Evolutionary conservation across 805 yeast genomes (phyloP), one percentile per base, ranked within the genome.

Genomic region (Ogataea ganodermae): DNA sequence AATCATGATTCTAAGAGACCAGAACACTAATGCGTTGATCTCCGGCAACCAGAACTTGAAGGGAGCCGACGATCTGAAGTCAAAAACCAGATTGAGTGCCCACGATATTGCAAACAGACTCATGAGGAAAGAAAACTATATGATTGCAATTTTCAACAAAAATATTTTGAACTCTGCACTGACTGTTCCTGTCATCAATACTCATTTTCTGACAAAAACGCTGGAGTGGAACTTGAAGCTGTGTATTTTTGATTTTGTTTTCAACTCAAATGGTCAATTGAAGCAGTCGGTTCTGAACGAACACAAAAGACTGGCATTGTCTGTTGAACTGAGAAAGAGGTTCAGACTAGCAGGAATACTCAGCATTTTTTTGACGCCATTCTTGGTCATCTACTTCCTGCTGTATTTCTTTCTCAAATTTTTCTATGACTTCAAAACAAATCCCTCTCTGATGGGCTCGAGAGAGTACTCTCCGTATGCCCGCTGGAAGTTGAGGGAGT

Each of bases 101-200:
- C 97, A 91, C 65, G 94, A 86, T 59, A 88, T 94, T 43, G 98
- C 97, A 12, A 95, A 94, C 62, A 74, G 99, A 49, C 86, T 94
- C 47, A 91, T 94, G 99, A 74, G 99, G 50, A 88, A 84, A 56
- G 99, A 94, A 51, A 94, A 94, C 62, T 94, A 91, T 65, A 76
- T 90, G 75, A 89, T 94, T 61, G 97, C 97, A 1, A 68, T 94
- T 55, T 83, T 88, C 59, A 91, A 89, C 66, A 87, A 83, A 56
- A 81, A 86, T 49, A 70, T 92, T 1, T 67, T 92, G 35, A 86
- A 86, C 58, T 69, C 88, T 20, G 74, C 86, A 0, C 62, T 89
- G 14, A 81, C 84, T 1, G 52, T 65, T 4, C 66, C 69, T 2
- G 14, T 59, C 12, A 47, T 59, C 20, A 55, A 59, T 9, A 53